Percentiles rank a stretch among this genome's conserved stretches.
Conservation (phyloP, 129 eudicot genomes). For the Escallonia rubra region DNA sequence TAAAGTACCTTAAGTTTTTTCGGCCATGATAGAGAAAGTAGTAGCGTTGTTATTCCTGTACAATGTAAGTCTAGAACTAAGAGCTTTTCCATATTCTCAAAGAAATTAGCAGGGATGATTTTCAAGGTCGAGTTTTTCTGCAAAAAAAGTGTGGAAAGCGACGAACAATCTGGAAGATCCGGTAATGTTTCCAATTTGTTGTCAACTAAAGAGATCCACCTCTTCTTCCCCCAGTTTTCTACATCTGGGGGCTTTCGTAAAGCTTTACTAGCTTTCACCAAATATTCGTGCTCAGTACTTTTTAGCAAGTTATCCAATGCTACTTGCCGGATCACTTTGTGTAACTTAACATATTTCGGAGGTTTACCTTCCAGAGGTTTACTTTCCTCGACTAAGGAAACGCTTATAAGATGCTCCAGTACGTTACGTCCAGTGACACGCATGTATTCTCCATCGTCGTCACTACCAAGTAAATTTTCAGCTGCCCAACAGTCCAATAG, state of each 20-base stretch:
- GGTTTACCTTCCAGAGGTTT: conserved; percentile 1
- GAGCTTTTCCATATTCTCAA: conserved; percentile 21
- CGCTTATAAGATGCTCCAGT: conserved; percentile 10
- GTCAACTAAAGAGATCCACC: conserved; percentile 23
- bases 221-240: conserved; percentile 19
- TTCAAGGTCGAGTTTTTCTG: conserved; percentile 17
- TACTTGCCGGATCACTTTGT: conserved; percentile 25
- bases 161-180: conserved; percentile 14
- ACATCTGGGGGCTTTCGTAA: conserved; percentile 7
- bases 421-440: conserved; percentile 8
- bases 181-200: conserved; percentile 16
- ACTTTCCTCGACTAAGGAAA: conserved; percentile 24
- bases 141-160: conserved; percentile 27
- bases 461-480: conserved; percentile 19
- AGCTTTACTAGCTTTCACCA: conserved; percentile 18
- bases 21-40: conserved; percentile 3
- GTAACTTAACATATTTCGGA: conserved; percentile 19
- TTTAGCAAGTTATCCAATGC: conserved; percentile 20
- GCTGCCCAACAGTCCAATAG: conserved; percentile 33
- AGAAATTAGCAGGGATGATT: conserved; percentile 14
- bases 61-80: conserved; percentile 20
- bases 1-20: conserved; percentile 18
- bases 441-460: conserved; percentile 9
- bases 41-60: conserved; percentile 24
- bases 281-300: conserved; percentile 1